Evolutionary conservation across 1,284 basidiomycete species (phyloP).

Genomic region (Malassezia sp.): DNA sequence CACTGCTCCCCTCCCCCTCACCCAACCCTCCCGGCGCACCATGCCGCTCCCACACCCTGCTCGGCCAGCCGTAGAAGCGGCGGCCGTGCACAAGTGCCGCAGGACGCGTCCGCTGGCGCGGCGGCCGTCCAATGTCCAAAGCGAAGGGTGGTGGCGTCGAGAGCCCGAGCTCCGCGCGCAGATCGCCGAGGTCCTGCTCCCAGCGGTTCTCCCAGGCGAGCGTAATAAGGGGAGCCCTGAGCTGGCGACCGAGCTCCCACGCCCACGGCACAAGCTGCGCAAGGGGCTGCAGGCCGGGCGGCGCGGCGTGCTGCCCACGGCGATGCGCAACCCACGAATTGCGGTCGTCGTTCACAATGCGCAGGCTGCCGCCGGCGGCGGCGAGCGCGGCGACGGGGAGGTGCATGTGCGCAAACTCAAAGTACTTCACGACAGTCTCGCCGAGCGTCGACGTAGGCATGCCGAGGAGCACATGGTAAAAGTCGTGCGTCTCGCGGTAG

Average conservation of each 20-base stretch:
- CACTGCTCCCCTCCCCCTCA: too few relatives aligned
- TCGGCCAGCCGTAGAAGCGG: conserved; percentile 32
- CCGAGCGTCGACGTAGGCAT: conserved; percentile 80
- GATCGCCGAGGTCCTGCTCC: conserved; percentile 66
- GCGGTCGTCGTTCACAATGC: conserved; percentile 48
- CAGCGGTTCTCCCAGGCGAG: conserved; percentile 95
- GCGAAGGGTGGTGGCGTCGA: conserved; percentile 26
- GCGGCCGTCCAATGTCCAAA: conserved; percentile 22
- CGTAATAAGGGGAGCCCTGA: conserved; percentile 63
- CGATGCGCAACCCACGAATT: conserved; percentile 50
- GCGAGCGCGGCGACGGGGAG: conserved; percentile 78
- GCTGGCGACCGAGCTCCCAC: conserved; percentile 62
- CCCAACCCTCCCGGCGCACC: too few relatives aligned
- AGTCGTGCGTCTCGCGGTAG: conserved; percentile 89
- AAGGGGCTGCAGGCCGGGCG: too few relatives aligned
- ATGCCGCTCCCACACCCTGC: conserved; percentile 28
- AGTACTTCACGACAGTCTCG: conserved; percentile 90
- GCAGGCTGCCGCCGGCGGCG: conserved; percentile 57
- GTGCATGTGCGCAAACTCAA: conserved; percentile 84
- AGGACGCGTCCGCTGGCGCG: conserved; percentile 7
- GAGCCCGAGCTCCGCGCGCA: conserved; percentile 71
- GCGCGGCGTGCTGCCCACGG: conserved; percentile 14
- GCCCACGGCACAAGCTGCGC: conserved; percentile 54
- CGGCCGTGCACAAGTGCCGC: conserved; percentile 7
- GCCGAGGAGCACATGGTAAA: conserved; percentile 79